Evolutionary conservation across 345 rosid genomes (phyloP), one percentile per base, ranked within the genome.

Genomic region (Hypericum androsaemum): DNA sequence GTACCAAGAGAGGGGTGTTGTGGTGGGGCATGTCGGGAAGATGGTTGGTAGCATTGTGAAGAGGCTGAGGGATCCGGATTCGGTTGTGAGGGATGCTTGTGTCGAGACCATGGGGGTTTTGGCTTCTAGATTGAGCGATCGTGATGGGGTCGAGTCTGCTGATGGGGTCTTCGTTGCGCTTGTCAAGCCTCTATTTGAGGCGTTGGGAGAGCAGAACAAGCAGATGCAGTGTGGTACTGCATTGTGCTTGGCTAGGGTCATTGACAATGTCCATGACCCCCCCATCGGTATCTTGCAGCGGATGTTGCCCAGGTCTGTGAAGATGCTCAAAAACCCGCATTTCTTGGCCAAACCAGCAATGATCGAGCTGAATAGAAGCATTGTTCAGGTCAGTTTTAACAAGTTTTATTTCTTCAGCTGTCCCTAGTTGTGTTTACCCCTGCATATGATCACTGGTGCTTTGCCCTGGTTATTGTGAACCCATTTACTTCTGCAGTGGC

Each of bases 131-230:
- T 64, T 81, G 74, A 58, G 70, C 61, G 59, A 66, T 42, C 62
- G 32, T 4, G 32, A 41, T 38, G 71, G 68, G 14, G 80, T 69
- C 49, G 73, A 67, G 10, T 59, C 58, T 41, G 32, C 32, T 1
- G 73, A 57, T 59, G 80, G 76, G 37, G 67, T 64, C n/a, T 89
- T 89, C 56, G 74, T 82, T 57, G 60, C 60, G 7, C 58, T 86
- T 57, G 94, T 83, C 53, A 84, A 74, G 64, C 98, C 98, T 7
- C 75, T 76, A 54, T 86, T 86, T 43, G 98, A 90, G 80, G 90
- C 98, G 22, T 50, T 90, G 62, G 95, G 89, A 43, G 98, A 90
- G 54, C 98, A 90, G 71, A 80, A 78, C 70, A 90, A 84, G 83
- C 81, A 75, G 38, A 78, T 79, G 64, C 96, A 86, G 77, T 71